A percentile compares a stretch with the other conserved stretches of the same genome.
Evolutionary conservation across 306 rosid genomes (phyloP).

Genomic region (Psophocarpus tetragonolobus): DNA sequence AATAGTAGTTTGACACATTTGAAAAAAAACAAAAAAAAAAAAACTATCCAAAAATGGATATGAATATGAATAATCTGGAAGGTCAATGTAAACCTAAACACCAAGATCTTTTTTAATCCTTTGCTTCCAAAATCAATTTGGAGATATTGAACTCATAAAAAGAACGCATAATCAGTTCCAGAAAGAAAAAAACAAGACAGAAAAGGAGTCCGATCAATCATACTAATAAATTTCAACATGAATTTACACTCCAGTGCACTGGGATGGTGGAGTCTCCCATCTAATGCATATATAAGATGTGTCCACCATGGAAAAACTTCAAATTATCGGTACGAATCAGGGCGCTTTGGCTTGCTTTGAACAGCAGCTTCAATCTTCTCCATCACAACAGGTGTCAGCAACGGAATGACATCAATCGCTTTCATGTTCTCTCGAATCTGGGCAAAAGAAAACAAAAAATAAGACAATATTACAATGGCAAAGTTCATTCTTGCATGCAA

Average conservation of each 20-base stretch:
- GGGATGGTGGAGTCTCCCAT: conserved; percentile 19
- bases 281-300: conserved; percentile 33
- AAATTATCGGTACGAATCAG: conserved; percentile 73
- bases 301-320: conserved; percentile 12
- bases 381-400: conserved; percentile 88
- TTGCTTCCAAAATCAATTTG: conserved; percentile 28
- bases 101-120: not conserved
- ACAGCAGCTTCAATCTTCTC: conserved; percentile 88
- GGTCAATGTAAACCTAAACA: conserved; percentile 12
- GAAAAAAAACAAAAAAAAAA: not conserved
- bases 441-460: not conserved
- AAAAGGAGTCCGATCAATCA: not conserved
- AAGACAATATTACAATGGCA: not conserved
- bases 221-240: not conserved
- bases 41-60: conserved; percentile 19
- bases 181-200: not conserved
- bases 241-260: conserved; percentile 13
- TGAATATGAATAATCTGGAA: not conserved
- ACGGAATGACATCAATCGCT: conserved; percentile 78
- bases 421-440: conserved; percentile 98
- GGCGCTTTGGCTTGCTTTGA: conserved; percentile 94
- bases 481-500: not conserved
- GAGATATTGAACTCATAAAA: conserved; percentile 10
- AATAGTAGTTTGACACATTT: not conserved
- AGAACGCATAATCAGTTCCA: conserved; percentile 18